These are phyloP conservation scores for Cladosporium halotolerans DNA, from an alignment of 2,329 filamentous ascomycete species.

Conservation along the genomic window DNA sequence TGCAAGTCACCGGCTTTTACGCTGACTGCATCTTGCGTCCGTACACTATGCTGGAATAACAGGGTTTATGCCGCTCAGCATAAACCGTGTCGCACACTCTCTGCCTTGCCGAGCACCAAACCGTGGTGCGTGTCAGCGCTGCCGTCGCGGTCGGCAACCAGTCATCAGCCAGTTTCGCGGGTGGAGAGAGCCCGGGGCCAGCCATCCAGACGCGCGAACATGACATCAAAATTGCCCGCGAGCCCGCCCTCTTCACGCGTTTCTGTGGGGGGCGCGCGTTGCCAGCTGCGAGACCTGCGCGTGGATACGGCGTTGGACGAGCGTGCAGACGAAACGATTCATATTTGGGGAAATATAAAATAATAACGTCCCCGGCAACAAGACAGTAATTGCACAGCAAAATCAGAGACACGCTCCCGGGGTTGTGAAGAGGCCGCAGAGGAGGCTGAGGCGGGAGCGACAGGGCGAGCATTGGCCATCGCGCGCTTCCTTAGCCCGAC, in stretches of 20 bases:
- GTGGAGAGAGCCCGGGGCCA: not conserved
- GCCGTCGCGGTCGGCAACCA: not conserved
- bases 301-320: too few relatives aligned
- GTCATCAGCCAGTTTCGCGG: not conserved
- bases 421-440: too few relatives aligned
- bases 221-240: not conserved
- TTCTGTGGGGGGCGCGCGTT: not conserved
- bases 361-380: not conserved
- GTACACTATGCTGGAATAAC: too few relatives aligned
- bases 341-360: not conserved
- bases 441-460: not conserved
- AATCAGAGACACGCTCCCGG: too few relatives aligned
- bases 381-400: not conserved
- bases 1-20: too few relatives aligned
- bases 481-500: not conserved
- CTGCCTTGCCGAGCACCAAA: too few relatives aligned
- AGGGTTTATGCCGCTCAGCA: too few relatives aligned
- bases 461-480: not conserved
- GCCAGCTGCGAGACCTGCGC: too few relatives aligned
- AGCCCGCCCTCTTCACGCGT: not conserved
- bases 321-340: too few relatives aligned
- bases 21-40: too few relatives aligned
- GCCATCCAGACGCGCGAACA: not conserved
- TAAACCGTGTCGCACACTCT: too few relatives aligned
- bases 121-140: too few relatives aligned